Evolutionary conservation across 2,329 filamentous ascomycete species (phyloP).

Genomic region (Pseudogymnoascus verrucosus): DNA sequence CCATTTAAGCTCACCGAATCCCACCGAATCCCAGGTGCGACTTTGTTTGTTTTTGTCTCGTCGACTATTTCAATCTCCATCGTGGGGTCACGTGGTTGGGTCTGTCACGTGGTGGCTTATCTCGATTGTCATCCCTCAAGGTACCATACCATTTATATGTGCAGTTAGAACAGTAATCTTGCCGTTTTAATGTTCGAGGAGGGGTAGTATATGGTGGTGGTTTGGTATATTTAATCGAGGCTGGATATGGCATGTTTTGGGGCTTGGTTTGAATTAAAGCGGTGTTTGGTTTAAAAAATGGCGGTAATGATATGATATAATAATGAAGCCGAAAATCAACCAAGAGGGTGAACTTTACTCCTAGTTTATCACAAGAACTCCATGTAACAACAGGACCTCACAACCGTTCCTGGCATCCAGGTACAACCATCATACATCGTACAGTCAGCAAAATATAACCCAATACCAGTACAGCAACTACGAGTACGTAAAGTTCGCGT

Average conservation of each 20-base stretch:
- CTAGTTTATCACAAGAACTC: neutral
- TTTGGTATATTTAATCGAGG: neutral
- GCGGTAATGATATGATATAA: neutral
- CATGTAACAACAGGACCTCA: neutral
- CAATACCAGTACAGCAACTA: neutral
- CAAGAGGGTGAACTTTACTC: neutral
- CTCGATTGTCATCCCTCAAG: neutral
- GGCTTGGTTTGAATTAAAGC: no score
- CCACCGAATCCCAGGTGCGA: neutral
- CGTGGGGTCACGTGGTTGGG: neutral
- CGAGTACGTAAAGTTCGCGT: neutral
- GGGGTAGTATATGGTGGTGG: neutral
- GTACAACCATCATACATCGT: neutral
- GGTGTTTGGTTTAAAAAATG: neutral
- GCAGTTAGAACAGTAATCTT: neutral
- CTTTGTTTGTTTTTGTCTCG: neutral
- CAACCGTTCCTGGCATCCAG: neutral
- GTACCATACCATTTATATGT: neutral
- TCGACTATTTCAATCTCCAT: neutral
- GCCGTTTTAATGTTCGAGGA: neutral
- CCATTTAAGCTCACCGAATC: neutral
- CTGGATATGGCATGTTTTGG: neutral
- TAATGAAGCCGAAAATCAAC: neutral
- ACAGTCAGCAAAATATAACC: neutral
- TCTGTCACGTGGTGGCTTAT: no score